Conservation (phyloP, 2,329 filamentous ascomycete species). For the Trichoderma sp. region DNA sequence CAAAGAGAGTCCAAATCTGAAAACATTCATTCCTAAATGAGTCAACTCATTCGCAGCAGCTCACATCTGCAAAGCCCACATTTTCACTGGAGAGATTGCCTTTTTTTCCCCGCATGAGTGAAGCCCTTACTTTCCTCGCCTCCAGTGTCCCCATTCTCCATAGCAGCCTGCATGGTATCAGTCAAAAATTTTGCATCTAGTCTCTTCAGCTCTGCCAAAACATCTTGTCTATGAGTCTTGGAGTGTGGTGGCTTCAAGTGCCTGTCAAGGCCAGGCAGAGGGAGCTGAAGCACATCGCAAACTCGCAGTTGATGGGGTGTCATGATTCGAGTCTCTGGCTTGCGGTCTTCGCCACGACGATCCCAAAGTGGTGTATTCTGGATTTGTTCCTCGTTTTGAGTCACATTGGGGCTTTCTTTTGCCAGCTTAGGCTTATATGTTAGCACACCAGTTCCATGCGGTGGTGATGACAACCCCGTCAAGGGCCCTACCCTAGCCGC, state of each 20-base stretch:
- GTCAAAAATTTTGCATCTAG: conserved; percentile 31
- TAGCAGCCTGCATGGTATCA: conserved; percentile 3
- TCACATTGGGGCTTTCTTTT: neutral
- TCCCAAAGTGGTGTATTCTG: neutral
- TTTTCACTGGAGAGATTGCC: neutral
- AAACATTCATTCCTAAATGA: neutral
- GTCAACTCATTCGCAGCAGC: neutral
- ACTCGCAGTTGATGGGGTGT: conserved; percentile 13
- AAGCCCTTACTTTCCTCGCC: neutral
- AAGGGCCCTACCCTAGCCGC: neutral
- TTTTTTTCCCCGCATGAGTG: neutral
- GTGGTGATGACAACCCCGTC: neutral
- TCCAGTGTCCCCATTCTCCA: neutral
- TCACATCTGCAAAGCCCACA: neutral
- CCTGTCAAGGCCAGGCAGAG: conserved; percentile 28
- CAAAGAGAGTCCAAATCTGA: neutral
- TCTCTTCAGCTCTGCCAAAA: conserved; percentile 32
- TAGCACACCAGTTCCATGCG: neutral
- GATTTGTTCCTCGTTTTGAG: neutral
- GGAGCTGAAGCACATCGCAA: conserved; percentile 25
- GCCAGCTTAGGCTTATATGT: neutral
- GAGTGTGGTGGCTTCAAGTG: conserved; percentile 22
- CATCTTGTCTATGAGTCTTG: conserved; percentile 25
- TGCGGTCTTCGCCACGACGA: neutral
- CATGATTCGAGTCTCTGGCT: neutral